These are phyloP conservation scores for Diaporthe sp. DNA, from an alignment of 2,329 filamentous ascomycete genomes.

Conservation along the genomic window DNA sequence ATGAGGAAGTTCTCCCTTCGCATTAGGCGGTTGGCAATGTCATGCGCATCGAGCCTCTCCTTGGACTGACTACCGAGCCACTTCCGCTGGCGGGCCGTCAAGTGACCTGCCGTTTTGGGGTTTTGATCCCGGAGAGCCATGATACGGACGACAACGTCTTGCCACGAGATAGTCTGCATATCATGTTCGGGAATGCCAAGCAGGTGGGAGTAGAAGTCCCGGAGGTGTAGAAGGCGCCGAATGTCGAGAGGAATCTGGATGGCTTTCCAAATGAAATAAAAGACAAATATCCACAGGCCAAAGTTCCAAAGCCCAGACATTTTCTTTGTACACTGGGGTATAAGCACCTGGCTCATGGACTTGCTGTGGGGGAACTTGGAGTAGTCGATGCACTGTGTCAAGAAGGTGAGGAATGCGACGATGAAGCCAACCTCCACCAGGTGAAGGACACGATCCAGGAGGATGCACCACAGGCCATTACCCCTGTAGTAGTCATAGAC, in stretches of 20 bases:
- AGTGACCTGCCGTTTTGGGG: constrained; percentile 77
- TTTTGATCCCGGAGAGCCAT: constrained; percentile 90
- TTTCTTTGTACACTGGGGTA: constrained; percentile 80
- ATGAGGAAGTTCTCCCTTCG: constrained; percentile 97
- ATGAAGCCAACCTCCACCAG: constrained; percentile 86
- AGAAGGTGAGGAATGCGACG: constrained; percentile 84
- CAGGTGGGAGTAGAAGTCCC: constrained; percentile 87
- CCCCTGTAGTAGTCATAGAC: constrained; percentile 90
- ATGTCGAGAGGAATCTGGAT: constrained; percentile 82
- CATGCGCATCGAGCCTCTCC: constrained; percentile 93
- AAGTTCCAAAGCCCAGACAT: constrained; percentile 85
- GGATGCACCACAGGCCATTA: constrained; percentile 87
- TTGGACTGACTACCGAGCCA: constrained; percentile 88
- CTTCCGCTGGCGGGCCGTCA: constrained; percentile 65
- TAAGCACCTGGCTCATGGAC: constrained; percentile 65
- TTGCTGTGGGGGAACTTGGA: constrained; percentile 76
- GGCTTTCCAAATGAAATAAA: constrained; percentile 87
- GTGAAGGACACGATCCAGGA: constrained; percentile 79
- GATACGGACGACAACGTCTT: constrained; percentile 87
- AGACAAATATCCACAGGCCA: constrained; percentile 85
- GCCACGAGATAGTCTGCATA: constrained; percentile 96
- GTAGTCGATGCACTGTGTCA: constrained; percentile 90
- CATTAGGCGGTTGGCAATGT: constrained; percentile 98
- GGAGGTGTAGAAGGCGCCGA: constrained; percentile 80
- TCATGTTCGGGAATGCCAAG: constrained; percentile 86